These are phyloP conservation scores for Aspergillus versicolor DNA, from an alignment of 2,329 filamentous ascomycete genomes.

Conservation along the genomic window DNA sequence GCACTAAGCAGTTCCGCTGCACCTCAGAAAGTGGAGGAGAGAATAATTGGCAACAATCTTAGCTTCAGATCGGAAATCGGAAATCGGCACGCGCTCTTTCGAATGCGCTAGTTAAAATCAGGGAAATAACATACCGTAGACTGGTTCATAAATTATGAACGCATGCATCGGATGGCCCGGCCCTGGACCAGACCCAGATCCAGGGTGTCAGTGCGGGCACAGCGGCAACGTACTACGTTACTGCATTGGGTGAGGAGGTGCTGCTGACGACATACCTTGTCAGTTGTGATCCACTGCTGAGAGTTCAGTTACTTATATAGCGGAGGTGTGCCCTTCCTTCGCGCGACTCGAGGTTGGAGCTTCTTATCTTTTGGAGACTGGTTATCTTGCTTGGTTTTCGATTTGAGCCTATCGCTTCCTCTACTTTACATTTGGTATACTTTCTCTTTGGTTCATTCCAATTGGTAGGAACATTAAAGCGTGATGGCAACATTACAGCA, in stretches of 20 bases:
- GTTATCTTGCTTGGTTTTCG: background rate
- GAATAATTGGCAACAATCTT: background rate
- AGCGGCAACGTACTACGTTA: background rate
- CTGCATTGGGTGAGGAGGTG: background rate
- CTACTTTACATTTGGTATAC: background rate
- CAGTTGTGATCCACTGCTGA: background rate
- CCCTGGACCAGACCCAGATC: background rate
- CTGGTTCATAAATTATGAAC: background rate
- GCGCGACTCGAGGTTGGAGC: background rate
- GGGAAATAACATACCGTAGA: no score
- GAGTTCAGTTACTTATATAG: background rate
- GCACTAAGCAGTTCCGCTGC: no score
- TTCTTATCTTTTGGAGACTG: background rate
- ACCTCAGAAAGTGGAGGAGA: background rate
- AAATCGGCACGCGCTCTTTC: background rate
- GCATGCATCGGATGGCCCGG: background rate
- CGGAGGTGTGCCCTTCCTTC: background rate
- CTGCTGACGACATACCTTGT: background rate
- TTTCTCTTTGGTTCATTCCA: background rate
- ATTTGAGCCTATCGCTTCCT: background rate
- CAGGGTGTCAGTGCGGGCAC: background rate
- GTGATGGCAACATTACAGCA: constrained; percentile 28
- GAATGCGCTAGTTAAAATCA: no score
- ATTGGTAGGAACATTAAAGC: background rate
- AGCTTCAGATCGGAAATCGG: background rate